Conservation (phyloP, 768 basidiomycete genomes). For the Mycena albidolilacea region DNA sequence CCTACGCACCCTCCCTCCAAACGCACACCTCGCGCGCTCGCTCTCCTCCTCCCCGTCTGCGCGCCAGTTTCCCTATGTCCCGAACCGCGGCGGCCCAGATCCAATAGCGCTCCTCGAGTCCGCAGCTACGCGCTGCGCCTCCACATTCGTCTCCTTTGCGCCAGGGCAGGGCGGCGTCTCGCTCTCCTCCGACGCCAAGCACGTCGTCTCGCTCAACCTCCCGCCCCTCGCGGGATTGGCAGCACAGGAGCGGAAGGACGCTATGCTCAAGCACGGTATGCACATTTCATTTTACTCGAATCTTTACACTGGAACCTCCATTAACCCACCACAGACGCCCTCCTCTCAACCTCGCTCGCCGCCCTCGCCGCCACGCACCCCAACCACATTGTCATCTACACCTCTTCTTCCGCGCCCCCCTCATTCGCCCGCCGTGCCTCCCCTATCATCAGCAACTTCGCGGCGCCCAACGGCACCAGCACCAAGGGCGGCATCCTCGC, state of each 20-base stretch:
- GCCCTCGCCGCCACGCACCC: conserved; percentile 64
- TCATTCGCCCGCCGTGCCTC: conserved; percentile 55
- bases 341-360: conserved; percentile 65
- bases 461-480: conserved; percentile 44
- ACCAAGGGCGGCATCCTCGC: conserved; percentile 75
- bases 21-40: conserved; percentile 62
- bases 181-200: conserved; percentile 59
- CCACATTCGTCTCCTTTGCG: conserved; percentile 60
- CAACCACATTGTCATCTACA: conserved; percentile 76
- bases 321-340: conserved; percentile 53
- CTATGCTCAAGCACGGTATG: conserved; percentile 72
- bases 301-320: conserved; percentile 8
- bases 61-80: conserved; percentile 75
- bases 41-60: conserved; percentile 68
- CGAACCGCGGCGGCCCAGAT: conserved; percentile 45
- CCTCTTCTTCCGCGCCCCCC: conserved; percentile 61
- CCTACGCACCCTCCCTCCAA: conserved; percentile 70
- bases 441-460: conserved; percentile 39
- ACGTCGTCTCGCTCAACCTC: conserved; percentile 71
- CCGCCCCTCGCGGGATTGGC: conserved; percentile 63
- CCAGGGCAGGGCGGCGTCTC: conserved; percentile 54
- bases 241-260: conserved; percentile 60
- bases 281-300: not conserved
- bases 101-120: conserved; percentile 53
- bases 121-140: conserved; percentile 69